phyloP scores from a whole-genome alignment of 2,329 filamentous ascomycete species.

The Monosporascus sp. region DNA sequence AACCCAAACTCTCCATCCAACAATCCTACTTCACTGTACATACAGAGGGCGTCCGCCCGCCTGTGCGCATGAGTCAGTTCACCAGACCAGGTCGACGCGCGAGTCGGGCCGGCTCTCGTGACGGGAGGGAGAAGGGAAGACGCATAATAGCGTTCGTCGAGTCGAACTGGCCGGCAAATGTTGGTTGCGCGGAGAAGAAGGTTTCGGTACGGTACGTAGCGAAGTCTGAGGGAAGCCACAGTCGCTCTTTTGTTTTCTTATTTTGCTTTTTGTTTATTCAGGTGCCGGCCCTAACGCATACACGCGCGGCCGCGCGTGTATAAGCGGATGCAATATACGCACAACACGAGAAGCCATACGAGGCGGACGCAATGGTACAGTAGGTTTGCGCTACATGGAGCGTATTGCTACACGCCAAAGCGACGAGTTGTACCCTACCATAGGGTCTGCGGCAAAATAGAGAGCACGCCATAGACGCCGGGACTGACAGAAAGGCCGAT shows the following conservation, averaged over 20 bases:
- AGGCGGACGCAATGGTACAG: background rate
- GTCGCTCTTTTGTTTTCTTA: background rate
- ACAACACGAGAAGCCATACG: too few species aligned
- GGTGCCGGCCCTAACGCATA: too few species aligned
- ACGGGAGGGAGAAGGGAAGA: background rate
- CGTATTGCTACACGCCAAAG: background rate
- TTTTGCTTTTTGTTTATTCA: background rate
- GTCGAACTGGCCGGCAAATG: background rate
- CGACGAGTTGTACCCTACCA: too few species aligned
- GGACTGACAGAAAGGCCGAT: too few species aligned
- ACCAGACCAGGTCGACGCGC: background rate
- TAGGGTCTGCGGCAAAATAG: too few species aligned
- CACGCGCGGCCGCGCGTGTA: too few species aligned
- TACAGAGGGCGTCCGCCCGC: background rate
- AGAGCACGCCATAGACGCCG: too few species aligned
- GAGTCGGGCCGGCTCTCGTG: background rate
- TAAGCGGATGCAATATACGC: too few species aligned
- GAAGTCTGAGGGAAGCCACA: background rate
- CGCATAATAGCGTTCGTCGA: background rate
- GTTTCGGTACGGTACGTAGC: constrained; percentile 2
- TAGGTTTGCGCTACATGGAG: background rate
- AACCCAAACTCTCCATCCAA: background rate
- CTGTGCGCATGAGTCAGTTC: background rate
- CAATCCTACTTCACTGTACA: background rate
- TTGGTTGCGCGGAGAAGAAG: background rate